Evolutionary conservation across 257 asterid genomes (phyloP), one percentile per base, ranked within the genome.

Genomic region (Vinca minor): DNA sequence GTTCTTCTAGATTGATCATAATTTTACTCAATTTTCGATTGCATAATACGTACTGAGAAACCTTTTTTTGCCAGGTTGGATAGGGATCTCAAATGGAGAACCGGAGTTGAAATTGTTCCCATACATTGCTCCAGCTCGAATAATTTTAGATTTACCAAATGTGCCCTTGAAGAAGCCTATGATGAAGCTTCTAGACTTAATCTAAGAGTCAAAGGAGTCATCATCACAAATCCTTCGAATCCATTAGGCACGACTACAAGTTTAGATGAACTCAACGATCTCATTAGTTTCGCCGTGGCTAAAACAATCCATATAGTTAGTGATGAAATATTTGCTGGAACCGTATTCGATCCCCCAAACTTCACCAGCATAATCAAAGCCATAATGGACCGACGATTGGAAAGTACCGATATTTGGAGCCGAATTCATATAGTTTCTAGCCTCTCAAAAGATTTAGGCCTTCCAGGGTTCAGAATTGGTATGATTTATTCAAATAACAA

Each of bases 71-170:
- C 29, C 71, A 74, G 80, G 75, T 78, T 78, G 71, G 83, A 78
- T 66, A 74, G 83, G 54, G 83, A 78, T 62, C 78, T 78, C 0
- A 74, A 74, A 67, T 78, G 83, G 83, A 58, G 83, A 64, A 68
- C 80, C 0, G 69, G 73, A 62, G 79, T 76, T 54, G 80, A 78
- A 74, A 64, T 78, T 54, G 77, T 78, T 52, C 80, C 80, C 0
- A 71, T 78, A 64, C 61, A 74, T 20, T 68, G 76, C 53, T 71
- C 68, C 13, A 78, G 76, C 54, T 64, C 62, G 39, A 78, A 78
- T 46, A 58, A 32, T 17, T 78, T 78, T 73, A 62, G 60, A 68
- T 65, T 78, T 21, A 78, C 76, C 10, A 67, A 68, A 45, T 34
- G 56, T 0, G 73, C 83, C 70, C 50, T 78, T 29, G 77, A 71